Conservation (phyloP, 1,139 yeast genomes). For the Saccharomycopsis hybrid region DNA sequence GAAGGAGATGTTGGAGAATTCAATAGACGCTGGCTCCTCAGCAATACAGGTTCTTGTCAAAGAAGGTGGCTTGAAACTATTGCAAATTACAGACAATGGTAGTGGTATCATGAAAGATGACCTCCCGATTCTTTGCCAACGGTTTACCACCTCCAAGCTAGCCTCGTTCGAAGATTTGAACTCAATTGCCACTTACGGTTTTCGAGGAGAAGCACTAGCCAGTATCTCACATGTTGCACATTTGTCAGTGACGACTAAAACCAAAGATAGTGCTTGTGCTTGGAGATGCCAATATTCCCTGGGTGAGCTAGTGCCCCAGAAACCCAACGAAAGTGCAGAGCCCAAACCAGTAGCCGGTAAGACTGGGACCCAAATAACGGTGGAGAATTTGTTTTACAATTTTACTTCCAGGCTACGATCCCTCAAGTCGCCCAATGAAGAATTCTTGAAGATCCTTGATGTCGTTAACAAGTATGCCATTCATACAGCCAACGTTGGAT, state of each 20-base stretch:
- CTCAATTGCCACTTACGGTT: constrained; percentile 57
- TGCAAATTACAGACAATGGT: constrained; percentile 74
- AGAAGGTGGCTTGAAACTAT: constrained; percentile 54
- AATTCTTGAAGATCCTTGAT: constrained; percentile 69
- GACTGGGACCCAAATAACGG: constrained; percentile 77
- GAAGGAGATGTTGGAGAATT: constrained; percentile 72
- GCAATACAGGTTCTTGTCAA: constrained; percentile 58
- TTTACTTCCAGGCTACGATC: constrained; percentile 73
- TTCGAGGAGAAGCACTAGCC: constrained; percentile 77
- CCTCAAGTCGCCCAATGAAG: constrained; percentile 63
- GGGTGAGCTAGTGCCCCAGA: constrained; percentile 45
- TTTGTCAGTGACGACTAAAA: constrained; percentile 74
- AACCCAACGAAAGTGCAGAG: constrained; percentile 31
- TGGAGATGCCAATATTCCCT: constrained; percentile 55
- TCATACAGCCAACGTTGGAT: constrained; percentile 63
- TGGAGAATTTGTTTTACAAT: constrained; percentile 87
- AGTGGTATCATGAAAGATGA: constrained; percentile 60
- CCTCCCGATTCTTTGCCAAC: constrained; percentile 50
- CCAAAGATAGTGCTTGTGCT: constrained; percentile 56
- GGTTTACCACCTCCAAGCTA: constrained; percentile 71
- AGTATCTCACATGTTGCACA: constrained; percentile 61
- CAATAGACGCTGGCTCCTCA: constrained; percentile 68
- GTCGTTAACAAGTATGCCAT: constrained; percentile 81
- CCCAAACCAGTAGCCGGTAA: constrained; percentile 83
- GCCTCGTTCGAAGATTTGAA: constrained; percentile 44